Percentiles rank a stretch among this genome's conserved stretches.
phyloP scores from a whole-genome alignment of 2,329 filamentous ascomycete species.

The Periconia digitata region DNA sequence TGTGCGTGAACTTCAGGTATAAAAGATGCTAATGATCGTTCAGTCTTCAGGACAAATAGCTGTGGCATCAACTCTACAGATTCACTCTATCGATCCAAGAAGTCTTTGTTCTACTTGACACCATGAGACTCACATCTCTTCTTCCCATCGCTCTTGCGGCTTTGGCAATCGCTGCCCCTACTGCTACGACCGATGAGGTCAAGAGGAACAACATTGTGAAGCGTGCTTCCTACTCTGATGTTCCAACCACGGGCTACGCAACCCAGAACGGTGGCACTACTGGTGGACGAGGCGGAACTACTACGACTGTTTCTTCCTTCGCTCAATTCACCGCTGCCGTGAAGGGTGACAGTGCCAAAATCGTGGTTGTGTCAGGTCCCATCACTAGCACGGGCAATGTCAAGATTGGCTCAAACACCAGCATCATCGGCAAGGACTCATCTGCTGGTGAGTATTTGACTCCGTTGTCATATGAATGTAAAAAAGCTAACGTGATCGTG shows the following conservation, averaged over 20 bases:
- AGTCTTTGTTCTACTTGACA: constrained; percentile 16
- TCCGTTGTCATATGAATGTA: neutral
- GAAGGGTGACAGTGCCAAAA: constrained; percentile 45
- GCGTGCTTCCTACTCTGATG: constrained; percentile 31
- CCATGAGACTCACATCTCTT: constrained; percentile 37
- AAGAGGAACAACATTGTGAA: constrained; percentile 25
- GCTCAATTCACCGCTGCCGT: constrained; percentile 50
- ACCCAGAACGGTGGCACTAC: constrained; percentile 42
- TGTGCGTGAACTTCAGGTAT: neutral
- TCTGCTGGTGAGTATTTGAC: constrained; percentile 36
- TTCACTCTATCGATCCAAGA: constrained; percentile 9
- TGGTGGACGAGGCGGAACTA: constrained; percentile 42
- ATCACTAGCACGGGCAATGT: constrained; percentile 44
- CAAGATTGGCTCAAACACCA: constrained; percentile 53
- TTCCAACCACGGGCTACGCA: constrained; percentile 34
- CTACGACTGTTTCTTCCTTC: constrained; percentile 37
- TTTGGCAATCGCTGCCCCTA: constrained; percentile 38
- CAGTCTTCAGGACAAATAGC: neutral
- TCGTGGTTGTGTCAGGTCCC: constrained; percentile 52
- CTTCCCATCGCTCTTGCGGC: constrained; percentile 31
- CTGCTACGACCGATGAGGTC: constrained; percentile 18
- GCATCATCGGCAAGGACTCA: constrained; percentile 54
- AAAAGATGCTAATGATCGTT: constrained; percentile 3
- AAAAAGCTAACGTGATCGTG: neutral
- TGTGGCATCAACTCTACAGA: neutral